Conservation (phyloP, 1,139 yeast genomes). For the Casaregolazyma suthepensis region DNA sequence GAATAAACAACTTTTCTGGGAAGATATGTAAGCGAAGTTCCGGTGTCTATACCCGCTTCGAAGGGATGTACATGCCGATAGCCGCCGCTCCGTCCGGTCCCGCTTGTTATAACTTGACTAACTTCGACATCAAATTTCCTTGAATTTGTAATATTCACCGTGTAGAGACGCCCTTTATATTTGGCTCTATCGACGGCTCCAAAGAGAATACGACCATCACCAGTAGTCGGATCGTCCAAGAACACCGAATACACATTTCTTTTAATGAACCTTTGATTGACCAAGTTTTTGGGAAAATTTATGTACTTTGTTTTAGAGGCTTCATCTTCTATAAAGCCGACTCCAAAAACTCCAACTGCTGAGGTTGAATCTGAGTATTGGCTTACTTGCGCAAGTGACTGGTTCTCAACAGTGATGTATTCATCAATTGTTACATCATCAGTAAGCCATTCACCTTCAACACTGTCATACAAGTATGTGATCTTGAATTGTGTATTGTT, state of each 20-base stretch:
- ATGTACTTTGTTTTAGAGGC: constrained; percentile 14
- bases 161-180: constrained; percentile 41
- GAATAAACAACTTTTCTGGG: constrained; percentile 34
- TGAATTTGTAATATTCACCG: constrained; percentile 21
- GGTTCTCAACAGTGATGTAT: constrained; percentile 30
- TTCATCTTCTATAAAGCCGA: constrained; percentile 42
- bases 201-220: constrained; percentile 46
- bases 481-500: constrained; percentile 20
- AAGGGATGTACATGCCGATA: constrained; percentile 23
- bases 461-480: constrained; percentile 25
- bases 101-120: constrained; percentile 13
- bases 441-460: constrained; percentile 43
- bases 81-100: background rate
- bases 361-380: constrained; percentile 32
- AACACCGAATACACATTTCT: constrained; percentile 50
- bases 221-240: constrained; percentile 38
- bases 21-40: constrained; percentile 57
- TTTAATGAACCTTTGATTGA: constrained; percentile 32
- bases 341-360: constrained; percentile 47
- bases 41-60: constrained; percentile 49
- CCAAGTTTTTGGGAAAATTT: constrained; percentile 22
- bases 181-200: constrained; percentile 58
- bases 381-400: constrained; percentile 42
- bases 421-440: constrained; percentile 40
- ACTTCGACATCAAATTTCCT: constrained; percentile 16